Evolutionary conservation across 2,329 filamentous ascomycete species (phyloP), one percentile per base, ranked within the genome.

Genomic region (Alternaria solani): DNA sequence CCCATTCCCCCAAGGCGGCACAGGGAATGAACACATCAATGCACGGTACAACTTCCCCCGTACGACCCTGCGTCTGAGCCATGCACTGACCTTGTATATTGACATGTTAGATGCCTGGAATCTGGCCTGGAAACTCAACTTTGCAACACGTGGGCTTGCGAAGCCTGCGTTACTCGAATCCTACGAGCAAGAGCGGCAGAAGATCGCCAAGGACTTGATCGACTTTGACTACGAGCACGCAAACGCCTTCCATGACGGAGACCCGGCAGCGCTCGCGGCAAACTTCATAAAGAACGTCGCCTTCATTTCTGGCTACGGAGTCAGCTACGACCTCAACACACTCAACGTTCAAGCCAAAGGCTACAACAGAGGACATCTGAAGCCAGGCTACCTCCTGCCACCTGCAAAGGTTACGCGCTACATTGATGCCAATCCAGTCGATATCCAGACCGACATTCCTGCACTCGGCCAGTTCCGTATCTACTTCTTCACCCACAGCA

Each of bases 381-480:
- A 70, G 26, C 77, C 80, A 7, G 80, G 80, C 4, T 80, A 71
- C 55, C 71, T 87, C 23, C 81, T 91, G 26, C 85, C 88, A 3
- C 91, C 91, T 2, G 88, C 88, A 41, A 90, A 87, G 76, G 90
- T 89, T 18, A 91, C 89, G 0, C 85, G 91, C 28, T 93, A 90
- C 72, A 86, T 93, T 52, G 91, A 94, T 76, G 88, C 90, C 4
- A 94, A 93, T 69, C 91, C 91, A 0, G 87, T 94, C 42, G 89
- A 93, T 67, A 81, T 93, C 28, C 90, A 94, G 73, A 86, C 92
- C 6, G 91, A 93, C 70, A 91, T 93, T 44, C 91, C 91, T 1
- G 86, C 92, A 77, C 81, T 93, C 6, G 89, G 91, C 26, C 91
- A 94, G 71, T 94, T 93, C 81, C 86, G 89, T 49, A 85, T 93